A percentile compares a stretch with the other conserved stretches of the same genome.
phyloP scores from a whole-genome alignment of 1,284 basidiomycete genomes.

The Grifola frondosa region DNA sequence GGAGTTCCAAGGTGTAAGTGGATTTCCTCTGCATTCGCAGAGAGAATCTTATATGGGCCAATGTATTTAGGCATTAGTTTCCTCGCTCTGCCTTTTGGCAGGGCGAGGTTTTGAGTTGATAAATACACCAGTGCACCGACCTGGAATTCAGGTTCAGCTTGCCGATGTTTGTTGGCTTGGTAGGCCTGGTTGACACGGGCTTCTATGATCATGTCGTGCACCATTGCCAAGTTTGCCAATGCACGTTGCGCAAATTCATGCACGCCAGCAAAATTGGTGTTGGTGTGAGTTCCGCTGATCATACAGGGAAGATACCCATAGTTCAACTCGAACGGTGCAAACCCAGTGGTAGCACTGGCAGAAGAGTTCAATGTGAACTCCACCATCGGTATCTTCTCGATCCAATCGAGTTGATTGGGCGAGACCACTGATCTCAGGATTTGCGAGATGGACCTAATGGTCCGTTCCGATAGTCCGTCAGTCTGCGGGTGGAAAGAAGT shows the following conservation, averaged over 20 bases:
- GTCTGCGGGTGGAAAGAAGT: constrained; percentile 37
- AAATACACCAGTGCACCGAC: constrained; percentile 33
- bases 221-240: constrained; percentile 13
- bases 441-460: constrained; percentile 25
- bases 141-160: constrained; percentile 10
- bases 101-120: constrained; percentile 33
- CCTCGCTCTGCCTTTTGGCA: constrained; percentile 32
- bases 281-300: background rate
- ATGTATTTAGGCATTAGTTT: constrained; percentile 35
- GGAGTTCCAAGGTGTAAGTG: constrained; percentile 29
- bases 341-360: constrained; percentile 30
- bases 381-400: constrained; percentile 25
- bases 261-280: constrained; percentile 16
- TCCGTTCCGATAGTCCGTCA: constrained; percentile 28
- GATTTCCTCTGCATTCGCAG: constrained; percentile 17
- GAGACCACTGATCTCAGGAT: constrained; percentile 27
- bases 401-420: constrained; percentile 36
- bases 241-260: constrained; percentile 20
- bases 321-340: constrained; percentile 38
- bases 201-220: constrained; percentile 29
- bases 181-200: constrained; percentile 24
- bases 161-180: constrained; percentile 25
- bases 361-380: constrained; percentile 37
- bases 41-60: constrained; percentile 30
- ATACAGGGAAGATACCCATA: constrained; percentile 25